These are phyloP conservation scores for Chlamydomonas applanata DNA, from an alignment of 139 green algal species.

Conservation along the genomic window DNA sequence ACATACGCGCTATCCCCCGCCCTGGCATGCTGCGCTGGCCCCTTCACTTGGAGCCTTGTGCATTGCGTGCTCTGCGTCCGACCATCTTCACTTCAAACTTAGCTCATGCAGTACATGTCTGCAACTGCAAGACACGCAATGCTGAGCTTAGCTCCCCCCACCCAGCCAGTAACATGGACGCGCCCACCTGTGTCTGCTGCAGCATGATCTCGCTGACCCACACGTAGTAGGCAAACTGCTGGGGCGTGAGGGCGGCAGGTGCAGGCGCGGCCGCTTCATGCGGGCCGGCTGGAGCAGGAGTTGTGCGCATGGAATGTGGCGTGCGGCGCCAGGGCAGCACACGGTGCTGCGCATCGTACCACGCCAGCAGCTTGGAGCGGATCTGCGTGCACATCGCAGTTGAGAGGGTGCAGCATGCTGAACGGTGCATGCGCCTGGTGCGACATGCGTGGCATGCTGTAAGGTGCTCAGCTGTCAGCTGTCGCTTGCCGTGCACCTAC, in stretches of 20 bases:
- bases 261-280: constrained; percentile 7
- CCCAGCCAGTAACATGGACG: not conserved
- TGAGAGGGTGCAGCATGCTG: too few relatives aligned
- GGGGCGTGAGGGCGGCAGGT: constrained; percentile 43
- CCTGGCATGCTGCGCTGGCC: too few relatives aligned
- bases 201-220: constrained; percentile 96
- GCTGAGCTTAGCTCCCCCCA: not conserved
- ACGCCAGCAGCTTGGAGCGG: constrained; percentile 61
- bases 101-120: too few relatives aligned
- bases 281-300: not conserved
- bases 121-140: not conserved
- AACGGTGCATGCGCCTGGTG: too few relatives aligned
- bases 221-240: constrained; percentile 86
- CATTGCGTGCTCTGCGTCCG: too few relatives aligned
- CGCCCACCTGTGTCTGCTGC: constrained; percentile 84
- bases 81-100: too few relatives aligned
- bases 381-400: not conserved
- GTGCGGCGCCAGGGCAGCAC: constrained; percentile 89
- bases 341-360: constrained; percentile 88
- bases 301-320: constrained; percentile 43
- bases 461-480: too few relatives aligned
- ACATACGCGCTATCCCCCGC: too few relatives aligned
- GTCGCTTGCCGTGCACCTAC: too few relatives aligned
- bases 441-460: too few relatives aligned
- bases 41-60: too few relatives aligned